Evolutionary conservation across 2,329 filamentous ascomycete species (phyloP).

Genomic region (Metarhizium anisopliae): DNA sequence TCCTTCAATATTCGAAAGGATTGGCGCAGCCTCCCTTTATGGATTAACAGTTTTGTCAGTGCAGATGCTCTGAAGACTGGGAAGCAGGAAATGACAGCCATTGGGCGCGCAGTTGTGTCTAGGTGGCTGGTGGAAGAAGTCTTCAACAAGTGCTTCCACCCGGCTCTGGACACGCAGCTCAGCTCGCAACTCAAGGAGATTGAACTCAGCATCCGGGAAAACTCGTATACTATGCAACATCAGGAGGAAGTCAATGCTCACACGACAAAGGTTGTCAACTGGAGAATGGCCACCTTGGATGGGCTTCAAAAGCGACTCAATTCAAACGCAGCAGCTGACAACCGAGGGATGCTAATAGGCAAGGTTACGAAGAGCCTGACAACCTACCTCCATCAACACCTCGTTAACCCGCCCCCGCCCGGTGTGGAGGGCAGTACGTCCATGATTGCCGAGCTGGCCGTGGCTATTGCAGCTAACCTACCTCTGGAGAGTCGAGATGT

Average conservation of each 20-base stretch:
- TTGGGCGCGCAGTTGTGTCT: conserved; percentile 80
- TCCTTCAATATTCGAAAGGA: conserved; percentile 95
- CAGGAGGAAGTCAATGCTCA: conserved; percentile 86
- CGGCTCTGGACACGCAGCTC: conserved; percentile 66
- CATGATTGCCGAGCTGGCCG: conserved; percentile 87
- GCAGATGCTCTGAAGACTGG: conserved; percentile 76
- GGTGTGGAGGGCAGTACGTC: conserved; percentile 82
- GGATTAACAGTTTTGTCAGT: conserved; percentile 74
- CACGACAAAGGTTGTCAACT: conserved; percentile 78
- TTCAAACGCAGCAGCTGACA: conserved; percentile 54
- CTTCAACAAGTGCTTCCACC: conserved; percentile 89
- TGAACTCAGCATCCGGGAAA: conserved; percentile 76
- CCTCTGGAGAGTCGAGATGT: conserved; percentile 90
- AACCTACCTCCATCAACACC: conserved; percentile 60
- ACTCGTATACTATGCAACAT: conserved; percentile 63
- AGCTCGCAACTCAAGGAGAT: conserved; percentile 76
- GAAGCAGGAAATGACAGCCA: conserved; percentile 96
- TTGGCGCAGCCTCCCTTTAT: conserved; percentile 73
- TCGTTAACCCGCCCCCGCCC: conserved; percentile 66
- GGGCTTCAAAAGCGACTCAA: conserved; percentile 68
- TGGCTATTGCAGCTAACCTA: conserved; percentile 77
- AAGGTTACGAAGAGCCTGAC: conserved; percentile 61
- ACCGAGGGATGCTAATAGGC: conserved; percentile 60
- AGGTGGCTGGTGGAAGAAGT: conserved; percentile 87
- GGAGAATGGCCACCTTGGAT: conserved; percentile 89